Percentiles rank a stretch among this genome's conserved stretches.
Conservation (phyloP, 2,329 filamentous ascomycete species). For the Apiospora rasikravindrae region DNA sequence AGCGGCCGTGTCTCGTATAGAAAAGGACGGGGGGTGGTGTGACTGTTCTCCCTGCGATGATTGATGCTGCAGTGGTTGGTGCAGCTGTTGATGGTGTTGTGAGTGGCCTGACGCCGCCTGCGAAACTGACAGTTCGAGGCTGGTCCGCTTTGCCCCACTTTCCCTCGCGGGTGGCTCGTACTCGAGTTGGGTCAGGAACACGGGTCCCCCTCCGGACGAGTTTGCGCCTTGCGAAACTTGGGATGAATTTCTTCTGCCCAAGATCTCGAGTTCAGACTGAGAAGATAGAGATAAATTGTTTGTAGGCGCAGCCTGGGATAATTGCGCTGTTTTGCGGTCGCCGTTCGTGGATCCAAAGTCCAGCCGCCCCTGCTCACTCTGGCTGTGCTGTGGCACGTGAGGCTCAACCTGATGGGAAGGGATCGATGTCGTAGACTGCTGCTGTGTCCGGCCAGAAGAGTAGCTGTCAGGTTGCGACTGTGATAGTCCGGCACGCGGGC, state of each 20-base stretch:
- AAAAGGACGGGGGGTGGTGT: background rate
- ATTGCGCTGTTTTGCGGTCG: constrained; percentile 9
- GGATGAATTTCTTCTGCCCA: background rate
- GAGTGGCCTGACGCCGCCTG: constrained; percentile 5
- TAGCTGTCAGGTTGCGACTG: constrained; percentile 24
- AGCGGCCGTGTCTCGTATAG: background rate
- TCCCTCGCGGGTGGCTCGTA: background rate
- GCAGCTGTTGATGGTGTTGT: constrained; percentile 4
- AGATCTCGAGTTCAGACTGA: background rate
- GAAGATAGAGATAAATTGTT: background rate
- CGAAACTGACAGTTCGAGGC: constrained; percentile 10
- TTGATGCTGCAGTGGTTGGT: background rate
- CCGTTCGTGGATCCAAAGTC: constrained; percentile 22
- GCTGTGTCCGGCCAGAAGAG: constrained; percentile 15
- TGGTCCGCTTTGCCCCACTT: constrained; percentile 16
- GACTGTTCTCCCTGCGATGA: background rate
- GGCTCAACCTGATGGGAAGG: constrained; percentile 37
- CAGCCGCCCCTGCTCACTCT: constrained; percentile 7
- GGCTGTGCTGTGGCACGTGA: background rate
- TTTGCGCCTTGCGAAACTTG: background rate
- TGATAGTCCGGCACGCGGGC: background rate
- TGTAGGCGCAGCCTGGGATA: background rate
- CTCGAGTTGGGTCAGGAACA: constrained; percentile 10
- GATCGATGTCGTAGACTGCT: constrained; percentile 29
- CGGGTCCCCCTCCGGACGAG: background rate